A percentile compares a stretch with the other conserved stretches of the same genome.
These are phyloP conservation scores for Pascua sp. DNA, from an alignment of 1,284 basidiomycete genomes.

Conservation along the genomic window DNA sequence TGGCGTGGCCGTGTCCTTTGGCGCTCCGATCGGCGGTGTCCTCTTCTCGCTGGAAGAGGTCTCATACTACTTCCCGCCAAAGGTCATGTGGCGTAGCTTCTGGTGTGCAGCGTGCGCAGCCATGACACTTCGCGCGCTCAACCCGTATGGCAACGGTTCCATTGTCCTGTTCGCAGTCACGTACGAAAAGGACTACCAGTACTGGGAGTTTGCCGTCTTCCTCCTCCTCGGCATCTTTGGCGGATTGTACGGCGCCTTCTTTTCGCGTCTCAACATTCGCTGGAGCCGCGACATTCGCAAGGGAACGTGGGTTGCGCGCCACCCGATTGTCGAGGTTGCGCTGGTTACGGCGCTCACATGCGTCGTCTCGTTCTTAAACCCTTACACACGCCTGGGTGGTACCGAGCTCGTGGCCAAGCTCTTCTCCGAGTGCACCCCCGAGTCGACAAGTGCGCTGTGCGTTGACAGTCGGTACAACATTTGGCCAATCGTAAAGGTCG, in stretches of 20 bases:
- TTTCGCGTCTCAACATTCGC: conserved; percentile 77
- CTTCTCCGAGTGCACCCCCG: conserved; percentile 75
- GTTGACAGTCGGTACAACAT: conserved; percentile 65
- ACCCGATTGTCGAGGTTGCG: conserved; percentile 81
- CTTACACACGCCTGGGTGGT: conserved; percentile 87
- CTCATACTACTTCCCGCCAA: conserved; percentile 91
- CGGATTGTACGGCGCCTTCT: conserved; percentile 88
- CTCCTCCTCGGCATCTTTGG: conserved; percentile 81
- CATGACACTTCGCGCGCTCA: conserved; percentile 78
- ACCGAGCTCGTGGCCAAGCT: conserved; percentile 83
- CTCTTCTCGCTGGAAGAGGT: conserved; percentile 91
- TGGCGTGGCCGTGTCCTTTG: conserved; percentile 62
- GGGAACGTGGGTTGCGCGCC: conserved; percentile 70
- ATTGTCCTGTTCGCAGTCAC: conserved; percentile 50
- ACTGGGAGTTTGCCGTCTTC: conserved; percentile 62
- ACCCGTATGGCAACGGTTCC: conserved; percentile 73
- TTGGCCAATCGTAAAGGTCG: conserved; percentile 63
- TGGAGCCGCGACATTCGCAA: conserved; percentile 82
- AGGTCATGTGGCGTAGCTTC: conserved; percentile 89
- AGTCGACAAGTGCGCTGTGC: conserved; percentile 66
- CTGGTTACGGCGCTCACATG: conserved; percentile 75
- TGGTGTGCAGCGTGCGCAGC: conserved; percentile 94
- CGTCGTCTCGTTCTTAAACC: conserved; percentile 77
- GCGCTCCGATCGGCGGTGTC: conserved; percentile 88
- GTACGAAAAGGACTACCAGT: conserved; percentile 48